A percentile compares a stretch with the other conserved stretches of the same genome.
Evolutionary conservation across 192 early-diverging fungal species (phyloP).

Genomic region (Mortierella antarctica): DNA sequence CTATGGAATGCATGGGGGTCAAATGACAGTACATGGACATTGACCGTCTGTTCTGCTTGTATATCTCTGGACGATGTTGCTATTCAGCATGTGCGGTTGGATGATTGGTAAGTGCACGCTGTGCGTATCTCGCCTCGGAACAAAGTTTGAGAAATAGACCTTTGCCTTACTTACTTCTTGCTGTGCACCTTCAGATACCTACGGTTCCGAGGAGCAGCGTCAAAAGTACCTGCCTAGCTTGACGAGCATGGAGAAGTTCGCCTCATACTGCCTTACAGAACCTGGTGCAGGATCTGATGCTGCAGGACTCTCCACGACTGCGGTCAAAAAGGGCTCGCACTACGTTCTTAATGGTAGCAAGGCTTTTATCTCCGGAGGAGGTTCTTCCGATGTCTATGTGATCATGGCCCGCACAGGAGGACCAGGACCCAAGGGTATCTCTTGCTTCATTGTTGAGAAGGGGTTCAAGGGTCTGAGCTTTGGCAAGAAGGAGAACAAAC

Average conservation of each 20-base stretch:
- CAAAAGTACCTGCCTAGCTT: conserved; percentile 81
- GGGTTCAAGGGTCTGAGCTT: conserved; percentile 65
- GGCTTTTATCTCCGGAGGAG: conserved; percentile 88
- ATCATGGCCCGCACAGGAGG: conserved; percentile 71
- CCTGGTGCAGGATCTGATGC: conserved; percentile 87
- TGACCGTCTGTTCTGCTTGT: neutral
- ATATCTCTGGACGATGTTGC: neutral
- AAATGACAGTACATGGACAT: too few relatives aligned
- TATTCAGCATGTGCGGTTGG: conserved; percentile 61
- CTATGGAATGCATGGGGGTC: neutral
- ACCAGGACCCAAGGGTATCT: conserved; percentile 64
- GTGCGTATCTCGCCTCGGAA: too few relatives aligned
- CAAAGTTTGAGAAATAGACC: neutral
- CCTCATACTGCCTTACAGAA: conserved; percentile 93
- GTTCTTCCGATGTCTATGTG: conserved; percentile 63
- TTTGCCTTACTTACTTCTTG: neutral
- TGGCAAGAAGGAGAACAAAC: conserved; percentile 71
- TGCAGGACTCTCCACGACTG: conserved; percentile 71
- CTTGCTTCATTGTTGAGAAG: conserved; percentile 67
- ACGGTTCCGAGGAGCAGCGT: conserved; percentile 56
- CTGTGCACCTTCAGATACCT: conserved; percentile 15
- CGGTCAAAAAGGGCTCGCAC: conserved; percentile 87
- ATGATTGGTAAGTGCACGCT: conserved; percentile 58
- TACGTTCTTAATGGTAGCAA: conserved; percentile 87
- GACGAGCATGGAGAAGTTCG: conserved; percentile 80